Conservation (phyloP, 1,284 basidiomycete genomes). For the Xanthoconium separans region DNA sequence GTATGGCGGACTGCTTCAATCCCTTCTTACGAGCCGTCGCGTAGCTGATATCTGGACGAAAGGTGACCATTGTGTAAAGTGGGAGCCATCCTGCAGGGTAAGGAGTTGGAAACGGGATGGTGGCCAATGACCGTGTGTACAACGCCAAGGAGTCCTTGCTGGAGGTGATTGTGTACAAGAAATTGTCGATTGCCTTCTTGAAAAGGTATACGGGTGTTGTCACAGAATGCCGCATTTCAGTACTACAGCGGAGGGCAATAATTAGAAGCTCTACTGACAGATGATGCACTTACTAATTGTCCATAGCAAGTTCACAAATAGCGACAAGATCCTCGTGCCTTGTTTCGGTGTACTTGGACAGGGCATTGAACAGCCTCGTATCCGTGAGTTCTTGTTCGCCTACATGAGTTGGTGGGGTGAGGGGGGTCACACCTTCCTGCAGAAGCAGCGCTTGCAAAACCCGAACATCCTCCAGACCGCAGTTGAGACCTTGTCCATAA, state of each 20-base stretch:
- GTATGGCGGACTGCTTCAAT: constrained; percentile 54
- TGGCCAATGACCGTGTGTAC: constrained; percentile 41
- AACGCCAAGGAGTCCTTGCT: constrained; percentile 43
- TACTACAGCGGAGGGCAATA: constrained; percentile 46
- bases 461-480: constrained; percentile 95
- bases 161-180: constrained; percentile 64
- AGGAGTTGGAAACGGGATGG: constrained; percentile 52
- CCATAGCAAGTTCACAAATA: constrained; percentile 89
- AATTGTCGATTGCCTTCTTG: constrained; percentile 78
- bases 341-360: constrained; percentile 75
- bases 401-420: constrained; percentile 28
- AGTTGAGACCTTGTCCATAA: constrained; percentile 98
- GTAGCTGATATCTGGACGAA: constrained; percentile 92
- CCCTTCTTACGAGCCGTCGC: constrained; percentile 67
- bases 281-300: constrained; percentile 81
- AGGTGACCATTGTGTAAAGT: constrained; percentile 96
- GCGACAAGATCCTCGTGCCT: constrained; percentile 88
- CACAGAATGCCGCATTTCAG: constrained; percentile 94
- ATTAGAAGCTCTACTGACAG: constrained; percentile 20
- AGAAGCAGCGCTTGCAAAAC: constrained; percentile 79
- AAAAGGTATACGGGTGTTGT: constrained; percentile 80
- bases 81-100: constrained; percentile 81
- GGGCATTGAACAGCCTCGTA: constrained; percentile 59
- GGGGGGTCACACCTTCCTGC: constrained; percentile 59
- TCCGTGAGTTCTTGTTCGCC: constrained; percentile 46